These are phyloP conservation scores for Diplocarpon rosae DNA, from an alignment of 2,329 filamentous ascomycete genomes.

Conservation along the genomic window DNA sequence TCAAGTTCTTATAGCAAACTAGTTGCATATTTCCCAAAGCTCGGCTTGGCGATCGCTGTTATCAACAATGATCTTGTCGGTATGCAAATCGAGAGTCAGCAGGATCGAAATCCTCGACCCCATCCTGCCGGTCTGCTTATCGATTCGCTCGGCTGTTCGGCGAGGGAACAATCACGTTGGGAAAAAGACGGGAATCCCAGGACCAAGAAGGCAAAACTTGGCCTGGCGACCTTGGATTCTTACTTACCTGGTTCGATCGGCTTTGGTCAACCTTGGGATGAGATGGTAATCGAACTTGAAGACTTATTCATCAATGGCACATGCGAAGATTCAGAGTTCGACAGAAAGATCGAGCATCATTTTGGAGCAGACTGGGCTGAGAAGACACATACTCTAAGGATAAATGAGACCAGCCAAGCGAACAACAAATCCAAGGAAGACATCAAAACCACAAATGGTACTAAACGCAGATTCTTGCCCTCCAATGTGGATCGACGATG, in stretches of 20 bases:
- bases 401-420: constrained; percentile 1
- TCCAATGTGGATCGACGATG: constrained; percentile 52
- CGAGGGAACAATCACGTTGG: constrained; percentile 29
- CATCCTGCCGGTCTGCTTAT: constrained; percentile 53
- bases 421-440: constrained; percentile 9
- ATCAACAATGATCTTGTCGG: constrained; percentile 53
- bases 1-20: constrained; percentile 31
- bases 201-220: constrained; percentile 2
- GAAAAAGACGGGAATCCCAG: background rate
- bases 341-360: constrained; percentile 29
- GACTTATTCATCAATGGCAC: constrained; percentile 28
- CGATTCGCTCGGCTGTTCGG: constrained; percentile 61
- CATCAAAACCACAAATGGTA: constrained; percentile 14
- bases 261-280: constrained; percentile 11
- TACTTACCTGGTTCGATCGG: constrained; percentile 21
- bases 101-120: constrained; percentile 42
- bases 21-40: constrained; percentile 52
- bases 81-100: constrained; percentile 56
- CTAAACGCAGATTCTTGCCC: constrained; percentile 34
- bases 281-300: constrained; percentile 25
- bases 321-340: constrained; percentile 29
- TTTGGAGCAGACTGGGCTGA: constrained; percentile 24
- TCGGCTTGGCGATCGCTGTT: constrained; percentile 55
- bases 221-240: constrained; percentile 13
- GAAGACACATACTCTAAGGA: background rate